Base-by-base conservation (phyloP, 2,329 filamentous ascomycete genomes). In the Stenocarpella maydis region DNA sequence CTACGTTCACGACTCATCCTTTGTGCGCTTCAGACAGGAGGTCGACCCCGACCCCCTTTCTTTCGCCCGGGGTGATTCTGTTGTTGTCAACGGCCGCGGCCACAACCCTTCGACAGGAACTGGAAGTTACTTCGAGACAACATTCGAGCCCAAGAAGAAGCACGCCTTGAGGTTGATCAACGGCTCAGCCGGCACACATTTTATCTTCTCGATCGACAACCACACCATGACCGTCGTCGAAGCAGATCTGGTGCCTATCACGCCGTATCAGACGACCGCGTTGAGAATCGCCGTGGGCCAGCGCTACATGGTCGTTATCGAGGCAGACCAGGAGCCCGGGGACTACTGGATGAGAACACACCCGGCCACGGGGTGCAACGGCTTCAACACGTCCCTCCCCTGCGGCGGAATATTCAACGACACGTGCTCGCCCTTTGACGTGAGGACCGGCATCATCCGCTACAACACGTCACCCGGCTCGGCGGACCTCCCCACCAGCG, bases 221-320 rank as follows among this genome's bases (percentile, higher is more conserved):
- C 83, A 86, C 71, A 77, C 76, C 5, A 73, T 86, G 66, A 83
- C 78, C 1, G 81, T 86, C 24, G 81, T 85, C 54, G 78, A 81
- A 9, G 80, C 78, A 61, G 84, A 86, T 71, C 82, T 84, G 45
- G 82, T 85, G 2, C 78, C 81, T 0, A 75, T 85, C 65, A 73
- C 79, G 65, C 85, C 86, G 1, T 71, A 71, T 24, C 55, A 39
- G 10, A 69, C 70, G 3, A 67, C 63, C 8, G 52, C 53, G 2
- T 86, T 71, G 26, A 70, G 43, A n/a, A 68, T 71, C 7, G 70
- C 54, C 14, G 65, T 71, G 7, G 70, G 80, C 21, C 76, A 82
- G 71, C 79, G 80, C 28, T 82, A 81, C 73, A 78, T 81, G 68
- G 78, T 85, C 7, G 75, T 84, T 54, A 79, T 82, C 55, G 76